Evolutionary conservation across 495 filamentous ascomycete species (phyloP), one percentile per base, ranked within the genome.

Genomic region (Annulohypoxylon bovei): DNA sequence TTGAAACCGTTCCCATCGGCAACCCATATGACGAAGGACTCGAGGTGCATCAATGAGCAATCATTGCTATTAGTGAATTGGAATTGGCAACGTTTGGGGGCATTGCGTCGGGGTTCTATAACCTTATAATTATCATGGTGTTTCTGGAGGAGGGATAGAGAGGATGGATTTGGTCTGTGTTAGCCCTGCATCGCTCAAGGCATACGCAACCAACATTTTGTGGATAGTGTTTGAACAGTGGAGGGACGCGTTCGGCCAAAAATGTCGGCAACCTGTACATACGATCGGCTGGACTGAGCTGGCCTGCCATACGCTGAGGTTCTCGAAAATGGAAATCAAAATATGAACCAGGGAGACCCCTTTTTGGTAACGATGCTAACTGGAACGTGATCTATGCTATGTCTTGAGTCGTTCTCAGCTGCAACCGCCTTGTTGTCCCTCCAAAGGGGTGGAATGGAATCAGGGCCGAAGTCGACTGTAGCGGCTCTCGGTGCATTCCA

Each of bases 241-340:
- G 60, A 62, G 46, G 54, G 50, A 64, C 20, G 44, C 55, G 54
- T 65, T 65, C 52, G 61, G 67, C 35, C 47, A 63, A 67, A 67
- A 65, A 59, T 47, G 62, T 60, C 57, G 68, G 65, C 70, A 55
- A 67, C 62, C 52, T 75, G 70, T 75, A 77, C 63, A 75, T 75
- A 73, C 42, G 50, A 66, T 67, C 42, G 67, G 72, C 57, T 67
- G 60, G 39, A 39, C 57, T 40, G 23, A 53, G 32, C 52, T 30
- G 44, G 62, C 52, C 55, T 35, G 44, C 52, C 62, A 39, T 69
- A 57, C 49, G 64, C 55, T 49, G 61, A 52, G 64, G 66, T 70
- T 59, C 53, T 68, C 44, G 46, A 68, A 71, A 74, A 69, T 68
- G 65, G 54, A 76, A 69, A 70, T 61, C 42, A 65, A 74, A 52